Conservation (phyloP, 176 grass and related monocot species). For the Triticum dicoccoides region DNA sequence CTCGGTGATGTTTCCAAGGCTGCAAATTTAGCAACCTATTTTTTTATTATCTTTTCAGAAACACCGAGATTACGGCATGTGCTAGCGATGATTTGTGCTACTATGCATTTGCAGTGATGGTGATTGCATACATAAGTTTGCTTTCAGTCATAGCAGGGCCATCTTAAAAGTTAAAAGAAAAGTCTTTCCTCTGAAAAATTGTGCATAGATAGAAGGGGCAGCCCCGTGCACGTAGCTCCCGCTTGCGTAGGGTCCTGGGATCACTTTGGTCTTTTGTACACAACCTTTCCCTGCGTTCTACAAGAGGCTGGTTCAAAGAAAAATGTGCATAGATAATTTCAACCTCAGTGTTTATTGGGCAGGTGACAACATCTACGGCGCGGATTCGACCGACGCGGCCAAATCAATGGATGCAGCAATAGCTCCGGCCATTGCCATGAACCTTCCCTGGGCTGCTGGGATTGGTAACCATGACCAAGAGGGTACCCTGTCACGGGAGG, state of each 20-base stretch:
- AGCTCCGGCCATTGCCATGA: constrained; percentile 64
- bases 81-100: too few relatives aligned
- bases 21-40: neutral
- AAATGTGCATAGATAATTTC: neutral
- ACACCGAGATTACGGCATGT: neutral
- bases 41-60: neutral
- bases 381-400: constrained; percentile 53
- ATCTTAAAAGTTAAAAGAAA: neutral
- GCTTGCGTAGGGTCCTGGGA: too few relatives aligned
- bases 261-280: too few relatives aligned
- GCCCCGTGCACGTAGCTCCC: too few relatives aligned
- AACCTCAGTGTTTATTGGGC: neutral
- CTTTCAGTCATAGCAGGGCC: neutral
- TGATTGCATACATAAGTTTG: neutral
- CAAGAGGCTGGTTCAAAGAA: too few relatives aligned
- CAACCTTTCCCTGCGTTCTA: too few relatives aligned
- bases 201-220: neutral
- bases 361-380: constrained; percentile 91
- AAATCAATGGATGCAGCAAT: constrained; percentile 87
- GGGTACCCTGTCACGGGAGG: constrained; percentile 72
- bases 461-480: constrained; percentile 97
- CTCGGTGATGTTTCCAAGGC: constrained; percentile 25
- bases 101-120: neutral
- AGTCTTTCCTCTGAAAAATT: neutral
- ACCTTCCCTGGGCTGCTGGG: constrained; percentile 85